Conservation (phyloP, 345 rosid species). For the Arabidopsis arenosa region DNA sequence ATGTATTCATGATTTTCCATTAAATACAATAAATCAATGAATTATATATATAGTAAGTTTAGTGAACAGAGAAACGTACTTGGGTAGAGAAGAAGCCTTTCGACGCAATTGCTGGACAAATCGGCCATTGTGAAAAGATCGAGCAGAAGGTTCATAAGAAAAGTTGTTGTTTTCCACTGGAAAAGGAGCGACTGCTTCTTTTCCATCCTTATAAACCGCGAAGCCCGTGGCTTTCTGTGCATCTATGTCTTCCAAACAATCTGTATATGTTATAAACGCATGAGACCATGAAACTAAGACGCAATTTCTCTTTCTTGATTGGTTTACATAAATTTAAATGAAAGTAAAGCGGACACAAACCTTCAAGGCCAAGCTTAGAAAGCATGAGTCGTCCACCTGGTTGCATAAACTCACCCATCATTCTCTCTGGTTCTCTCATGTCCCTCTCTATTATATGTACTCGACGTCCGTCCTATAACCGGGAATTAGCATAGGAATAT, state of each 20-base stretch:
- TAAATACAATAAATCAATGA: too few relatives aligned
- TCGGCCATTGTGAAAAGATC: constrained; percentile 42
- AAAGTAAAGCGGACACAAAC: constrained; percentile 24
- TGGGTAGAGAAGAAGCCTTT: constrained; percentile 45
- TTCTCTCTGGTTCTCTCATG: constrained; percentile 62
- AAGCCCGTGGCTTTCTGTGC: constrained; percentile 32
- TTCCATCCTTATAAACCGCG: constrained; percentile 37
- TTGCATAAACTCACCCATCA: constrained; percentile 71
- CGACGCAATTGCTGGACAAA: constrained; percentile 40
- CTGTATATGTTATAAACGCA: constrained; percentile 9
- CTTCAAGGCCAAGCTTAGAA: constrained; percentile 66
- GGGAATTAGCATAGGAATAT: too few relatives aligned
- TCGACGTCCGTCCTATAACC: constrained; percentile 58
- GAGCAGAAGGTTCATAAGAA: constrained; percentile 40
- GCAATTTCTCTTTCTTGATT: neutral
- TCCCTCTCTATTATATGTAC: constrained; percentile 73
- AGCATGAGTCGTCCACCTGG: constrained; percentile 70
- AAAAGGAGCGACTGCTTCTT: constrained; percentile 7
- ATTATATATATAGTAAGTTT: too few relatives aligned
- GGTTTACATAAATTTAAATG: neutral
- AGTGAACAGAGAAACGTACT: constrained; percentile 7
- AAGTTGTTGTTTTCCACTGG: constrained; percentile 36
- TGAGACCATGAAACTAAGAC: neutral
- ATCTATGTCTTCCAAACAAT: constrained; percentile 48
- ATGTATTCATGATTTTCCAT: too few relatives aligned